phyloP scores from a whole-genome alignment of 441 rosid genomes.

The Daphne laureola region DNA sequence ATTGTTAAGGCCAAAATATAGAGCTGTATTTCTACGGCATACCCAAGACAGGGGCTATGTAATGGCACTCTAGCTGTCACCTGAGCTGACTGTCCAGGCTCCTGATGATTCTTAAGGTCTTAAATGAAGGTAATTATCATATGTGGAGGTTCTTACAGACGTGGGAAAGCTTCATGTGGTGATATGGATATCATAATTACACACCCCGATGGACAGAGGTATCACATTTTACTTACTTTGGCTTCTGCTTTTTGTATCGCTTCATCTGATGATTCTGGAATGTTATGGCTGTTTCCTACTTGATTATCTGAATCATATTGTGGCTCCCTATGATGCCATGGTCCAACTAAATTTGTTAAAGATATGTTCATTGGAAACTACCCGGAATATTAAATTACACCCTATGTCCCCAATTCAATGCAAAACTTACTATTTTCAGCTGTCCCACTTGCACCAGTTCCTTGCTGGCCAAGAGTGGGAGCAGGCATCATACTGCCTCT shows the following conservation, averaged over 20 bases:
- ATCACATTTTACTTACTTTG: slow-evolving; percentile 2
- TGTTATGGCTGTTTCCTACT: not conserved
- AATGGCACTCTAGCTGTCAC: slow-evolving; percentile 6
- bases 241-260: not conserved
- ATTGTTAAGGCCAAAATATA: too few species aligned
- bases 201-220: slow-evolving; percentile 93
- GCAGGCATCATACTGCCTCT: too few species aligned
- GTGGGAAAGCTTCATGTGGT: slow-evolving; percentile 92
- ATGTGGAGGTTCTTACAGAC: slow-evolving; percentile 96
- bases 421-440: too few species aligned
- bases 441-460: too few species aligned
- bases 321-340: too few species aligned
- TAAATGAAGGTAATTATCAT: slow-evolving; percentile 53
- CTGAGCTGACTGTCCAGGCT: not conserved
- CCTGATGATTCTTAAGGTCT: slow-evolving; percentile 5
- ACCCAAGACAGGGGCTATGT: slow-evolving; percentile 1
- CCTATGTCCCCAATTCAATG: too few species aligned
- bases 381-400: too few species aligned
- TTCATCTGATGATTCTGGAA: too few species aligned
- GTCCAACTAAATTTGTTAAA: too few species aligned
- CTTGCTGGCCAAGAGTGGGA: too few species aligned
- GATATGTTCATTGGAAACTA: too few species aligned
- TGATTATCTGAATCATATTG: not conserved
- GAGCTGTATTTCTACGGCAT: not conserved
- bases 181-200: slow-evolving; percentile 81